Evolutionary conservation across 1,139 yeast genomes (phyloP).

Genomic region (Kodamaea fungicola): DNA sequence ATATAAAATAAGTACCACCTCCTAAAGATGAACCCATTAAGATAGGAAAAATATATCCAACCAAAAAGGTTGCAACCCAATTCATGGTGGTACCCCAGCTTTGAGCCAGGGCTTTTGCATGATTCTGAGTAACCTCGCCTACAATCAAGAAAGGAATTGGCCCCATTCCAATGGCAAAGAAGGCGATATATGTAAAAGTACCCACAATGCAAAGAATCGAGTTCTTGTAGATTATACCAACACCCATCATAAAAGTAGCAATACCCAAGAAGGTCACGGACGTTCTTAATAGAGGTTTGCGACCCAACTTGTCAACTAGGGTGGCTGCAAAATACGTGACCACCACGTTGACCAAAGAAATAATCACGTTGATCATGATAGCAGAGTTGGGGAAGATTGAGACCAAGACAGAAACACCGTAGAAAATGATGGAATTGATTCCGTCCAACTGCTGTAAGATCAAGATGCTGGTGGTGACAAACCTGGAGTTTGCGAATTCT

Average conservation of each 20-base stretch:
- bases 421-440: slow-evolving; percentile 84
- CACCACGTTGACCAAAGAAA: slow-evolving; percentile 68
- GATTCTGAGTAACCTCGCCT: slow-evolving; percentile 81
- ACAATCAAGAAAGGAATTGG: slow-evolving; percentile 90
- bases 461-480: slow-evolving; percentile 71
- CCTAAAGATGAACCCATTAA: slow-evolving; percentile 59
- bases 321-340: slow-evolving; percentile 73
- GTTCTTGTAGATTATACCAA: slow-evolving; percentile 54
- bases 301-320: slow-evolving; percentile 68
- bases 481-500: slow-evolving; percentile 53
- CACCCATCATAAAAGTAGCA: slow-evolving; percentile 59
- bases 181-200: slow-evolving; percentile 69
- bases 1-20: slow-evolving; percentile 74
- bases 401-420: slow-evolving; percentile 81
- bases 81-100: slow-evolving; percentile 89
- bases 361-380: slow-evolving; percentile 64
- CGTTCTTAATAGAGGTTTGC: slow-evolving; percentile 64
- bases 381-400: slow-evolving; percentile 69
- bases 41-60: slow-evolving; percentile 80
- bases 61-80: slow-evolving; percentile 83
- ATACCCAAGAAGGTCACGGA: slow-evolving; percentile 73
- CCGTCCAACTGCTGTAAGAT: slow-evolving; percentile 92
- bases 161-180: slow-evolving; percentile 89
- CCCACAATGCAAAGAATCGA: slow-evolving; percentile 59
- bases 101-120: slow-evolving; percentile 84